A percentile compares a stretch with the other conserved stretches of the same genome.
Evolutionary conservation across 2,329 filamentous ascomycete genomes (phyloP).

Genomic region (Clarireedia hainanense): DNA sequence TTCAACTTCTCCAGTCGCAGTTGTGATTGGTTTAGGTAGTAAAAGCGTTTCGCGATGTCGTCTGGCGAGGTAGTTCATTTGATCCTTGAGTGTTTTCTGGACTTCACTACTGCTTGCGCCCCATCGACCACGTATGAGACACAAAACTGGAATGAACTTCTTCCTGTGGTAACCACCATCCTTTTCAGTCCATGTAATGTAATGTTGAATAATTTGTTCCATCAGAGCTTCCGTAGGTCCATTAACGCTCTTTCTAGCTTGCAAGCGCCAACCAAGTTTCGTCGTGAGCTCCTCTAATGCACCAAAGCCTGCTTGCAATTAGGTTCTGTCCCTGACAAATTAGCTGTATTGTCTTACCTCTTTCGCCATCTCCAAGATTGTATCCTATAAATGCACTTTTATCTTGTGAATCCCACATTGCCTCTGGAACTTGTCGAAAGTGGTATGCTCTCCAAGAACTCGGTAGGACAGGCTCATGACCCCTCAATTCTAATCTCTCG

Average conservation of each 20-base stretch:
- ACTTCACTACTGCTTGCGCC: constrained; percentile 14
- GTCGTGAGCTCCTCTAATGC: constrained; percentile 21
- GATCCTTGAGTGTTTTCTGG: constrained; percentile 17
- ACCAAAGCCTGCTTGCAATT: constrained; percentile 17
- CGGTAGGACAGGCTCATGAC: constrained; percentile 27
- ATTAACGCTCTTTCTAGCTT: constrained; percentile 19
- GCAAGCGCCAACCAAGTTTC: constrained; percentile 19
- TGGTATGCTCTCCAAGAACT: constrained; percentile 20
- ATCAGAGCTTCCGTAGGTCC: constrained; percentile 23
- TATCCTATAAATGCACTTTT: constrained; percentile 24
- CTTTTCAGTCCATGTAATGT: constrained; percentile 29
- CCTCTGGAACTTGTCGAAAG: constrained; percentile 26
- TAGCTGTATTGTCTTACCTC: constrained; percentile 18
- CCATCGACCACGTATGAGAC: constrained; percentile 17
- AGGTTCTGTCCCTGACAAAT: not conserved
- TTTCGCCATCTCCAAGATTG: constrained; percentile 15
- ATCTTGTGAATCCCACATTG: constrained; percentile 21
- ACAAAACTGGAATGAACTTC: constrained; percentile 25
- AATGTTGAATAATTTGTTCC: constrained; percentile 23
- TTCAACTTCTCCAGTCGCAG: constrained; percentile 18
- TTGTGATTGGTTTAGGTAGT: constrained; percentile 9
- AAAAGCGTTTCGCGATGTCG: constrained; percentile 22
- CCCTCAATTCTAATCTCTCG: constrained; percentile 25
- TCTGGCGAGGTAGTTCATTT: constrained; percentile 25
- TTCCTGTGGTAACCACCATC: constrained; percentile 26